Evolutionary conservation across 1,284 basidiomycete species (phyloP).

Genomic region (Amylostereum areolatum): DNA sequence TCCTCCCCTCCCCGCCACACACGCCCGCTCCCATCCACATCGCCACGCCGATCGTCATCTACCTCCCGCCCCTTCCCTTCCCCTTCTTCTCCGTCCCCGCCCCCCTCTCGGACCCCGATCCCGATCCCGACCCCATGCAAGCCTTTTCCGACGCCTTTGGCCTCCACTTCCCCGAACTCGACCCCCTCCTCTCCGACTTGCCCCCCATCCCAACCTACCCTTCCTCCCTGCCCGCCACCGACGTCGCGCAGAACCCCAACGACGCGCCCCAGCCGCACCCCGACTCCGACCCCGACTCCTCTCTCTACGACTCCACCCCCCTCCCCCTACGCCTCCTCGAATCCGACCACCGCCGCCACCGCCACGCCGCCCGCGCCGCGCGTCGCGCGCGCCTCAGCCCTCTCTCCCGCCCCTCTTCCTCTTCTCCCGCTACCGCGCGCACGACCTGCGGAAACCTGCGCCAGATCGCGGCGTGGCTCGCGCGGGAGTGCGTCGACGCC

Average conservation of each 20-base stretch:
- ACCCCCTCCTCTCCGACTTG: slow-evolving; percentile 2
- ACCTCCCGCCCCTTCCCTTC: not conserved
- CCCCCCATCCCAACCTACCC: too few species aligned
- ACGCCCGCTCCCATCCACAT: slow-evolving; percentile 20
- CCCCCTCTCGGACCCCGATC: not conserved
- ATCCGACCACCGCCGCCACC: slow-evolving; percentile 8
- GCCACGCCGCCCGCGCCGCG: slow-evolving; percentile 24
- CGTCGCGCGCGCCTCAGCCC: slow-evolving; percentile 2
- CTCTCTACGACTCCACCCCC: too few species aligned
- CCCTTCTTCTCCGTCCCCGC: not conserved
- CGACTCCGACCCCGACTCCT: too few species aligned
- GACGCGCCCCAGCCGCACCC: too few species aligned
- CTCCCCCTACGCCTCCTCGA: too few species aligned
- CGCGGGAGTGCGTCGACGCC: too few species aligned
- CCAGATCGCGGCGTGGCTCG: too few species aligned
- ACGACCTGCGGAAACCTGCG: too few species aligned
- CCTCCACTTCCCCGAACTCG: slow-evolving; percentile 43
- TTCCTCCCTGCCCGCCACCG: too few species aligned
- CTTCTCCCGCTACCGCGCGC: too few species aligned
- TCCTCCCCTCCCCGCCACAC: slow-evolving; percentile 28
- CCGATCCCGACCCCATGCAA: not conserved
- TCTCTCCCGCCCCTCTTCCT: too few species aligned
- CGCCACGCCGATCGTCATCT: not conserved
- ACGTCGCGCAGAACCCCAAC: too few species aligned
- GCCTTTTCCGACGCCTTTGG: slow-evolving; percentile 12